Evolutionary conservation across 805 yeast genomes (phyloP), one percentile per base, ranked within the genome.

Genomic region (Saccharomyces paradoxus): DNA sequence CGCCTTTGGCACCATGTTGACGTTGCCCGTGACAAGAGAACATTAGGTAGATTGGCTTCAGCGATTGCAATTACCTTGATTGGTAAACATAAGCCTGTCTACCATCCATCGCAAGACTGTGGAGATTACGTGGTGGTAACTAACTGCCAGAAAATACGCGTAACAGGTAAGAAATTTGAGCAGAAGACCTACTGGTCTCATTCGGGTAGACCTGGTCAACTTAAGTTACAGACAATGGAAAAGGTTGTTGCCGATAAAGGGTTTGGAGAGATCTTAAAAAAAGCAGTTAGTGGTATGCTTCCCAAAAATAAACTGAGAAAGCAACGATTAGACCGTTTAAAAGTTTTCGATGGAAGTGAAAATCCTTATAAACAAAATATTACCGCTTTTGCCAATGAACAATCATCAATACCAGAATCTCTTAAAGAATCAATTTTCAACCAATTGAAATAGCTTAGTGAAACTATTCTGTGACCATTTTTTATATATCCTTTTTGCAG

Each of bases 51-150:
- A 67, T 71, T 94, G 55, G 98, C 99, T 3, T 78, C 96, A 0
- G 79, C 84, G 55, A 90, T 94, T 54, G 97, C 99, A 27, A 77
- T 83, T 30, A 84, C 94, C 0, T 77, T 94, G 46, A 89, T 88
- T 73, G 99, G 99, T n/a, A 94, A 94, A 71, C 97, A 94, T 74
- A 94, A 94, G 76, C 99, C 99, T 3, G 80, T 89, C 0, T 86
- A 74, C 60, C 89, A 90, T 64, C 82, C 81, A 29, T 79, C 86
- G 8, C 66, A 86, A 68, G 99, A 94, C 73, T 82, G 84, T 59
- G 99, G 99, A 13, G 99, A 94, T 71, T 94, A 91, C 66, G 97
- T 94, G 12, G 98, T 94, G 12, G 97, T 92, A 1, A 87, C 97
- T 13, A 95, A 94, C 74, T 90, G 97, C 66, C 80, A 88, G 55